Conservation (phyloP, 2,329 filamentous ascomycete species). For the Epichloe hybrida region DNA sequence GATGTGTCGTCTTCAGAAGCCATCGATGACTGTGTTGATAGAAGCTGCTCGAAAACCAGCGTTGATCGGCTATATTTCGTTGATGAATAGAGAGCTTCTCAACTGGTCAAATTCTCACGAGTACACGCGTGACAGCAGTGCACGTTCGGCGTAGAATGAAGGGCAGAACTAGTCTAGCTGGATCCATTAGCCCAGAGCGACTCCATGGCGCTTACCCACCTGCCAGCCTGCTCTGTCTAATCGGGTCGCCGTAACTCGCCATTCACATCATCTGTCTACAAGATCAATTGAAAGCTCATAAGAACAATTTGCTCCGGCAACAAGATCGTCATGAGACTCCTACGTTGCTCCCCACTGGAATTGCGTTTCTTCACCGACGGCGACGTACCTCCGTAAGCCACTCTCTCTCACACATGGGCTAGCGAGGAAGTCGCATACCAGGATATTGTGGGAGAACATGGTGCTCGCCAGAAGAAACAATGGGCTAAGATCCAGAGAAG, state of each 20-base stretch:
- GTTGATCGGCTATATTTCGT: neutral
- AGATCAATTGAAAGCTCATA: too few species aligned
- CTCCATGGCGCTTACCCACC: neutral
- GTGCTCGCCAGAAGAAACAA: slow-evolving; percentile 1
- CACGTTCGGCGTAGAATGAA: too few species aligned
- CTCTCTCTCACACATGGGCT: neutral
- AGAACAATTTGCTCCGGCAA: neutral
- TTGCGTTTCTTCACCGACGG: neutral
- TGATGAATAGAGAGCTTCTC: neutral
- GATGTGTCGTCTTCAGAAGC: neutral
- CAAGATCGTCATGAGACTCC: neutral
- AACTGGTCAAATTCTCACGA: neutral
- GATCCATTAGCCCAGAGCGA: too few species aligned
- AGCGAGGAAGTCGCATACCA: neutral
- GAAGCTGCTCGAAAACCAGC: neutral
- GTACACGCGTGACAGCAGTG: too few species aligned
- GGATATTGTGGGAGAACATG: slow-evolving; percentile 1
- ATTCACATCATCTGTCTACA: too few species aligned
- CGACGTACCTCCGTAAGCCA: neutral
- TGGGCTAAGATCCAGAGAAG: slow-evolving; percentile 6
- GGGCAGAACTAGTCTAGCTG: too few species aligned
- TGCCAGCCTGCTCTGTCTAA: neutral
- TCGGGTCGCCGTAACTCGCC: neutral
- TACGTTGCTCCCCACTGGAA: neutral
- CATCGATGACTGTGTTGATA: neutral